Percentiles rank a stretch among this genome's conserved stretches.
These are phyloP conservation scores for Leptographium flavum DNA, from an alignment of 2,329 filamentous ascomycete species.

Conservation along the genomic window DNA sequence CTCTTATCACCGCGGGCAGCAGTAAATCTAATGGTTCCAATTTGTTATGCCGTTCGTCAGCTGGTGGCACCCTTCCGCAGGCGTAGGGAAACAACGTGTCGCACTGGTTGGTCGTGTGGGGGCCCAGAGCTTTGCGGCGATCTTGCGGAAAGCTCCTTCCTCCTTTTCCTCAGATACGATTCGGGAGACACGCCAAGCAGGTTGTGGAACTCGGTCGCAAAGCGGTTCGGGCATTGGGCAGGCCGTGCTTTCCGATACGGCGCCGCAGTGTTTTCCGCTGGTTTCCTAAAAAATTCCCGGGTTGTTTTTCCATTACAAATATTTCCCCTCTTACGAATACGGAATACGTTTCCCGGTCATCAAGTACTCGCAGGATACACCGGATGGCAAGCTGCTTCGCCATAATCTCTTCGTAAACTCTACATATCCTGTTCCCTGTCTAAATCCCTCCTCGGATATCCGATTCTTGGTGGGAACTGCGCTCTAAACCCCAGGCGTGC, in stretches of 20 bases:
- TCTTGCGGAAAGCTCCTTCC: too few relatives aligned
- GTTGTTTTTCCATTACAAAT: too few relatives aligned
- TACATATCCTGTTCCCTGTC: neutral
- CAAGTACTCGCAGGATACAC: too few relatives aligned
- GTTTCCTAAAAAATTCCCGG: neutral
- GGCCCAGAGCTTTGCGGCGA: too few relatives aligned
- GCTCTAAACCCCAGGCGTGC: neutral
- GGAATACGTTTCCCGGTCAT: neutral
- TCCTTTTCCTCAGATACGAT: too few relatives aligned
- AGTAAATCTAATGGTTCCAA: too few relatives aligned
- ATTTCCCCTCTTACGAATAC: too few relatives aligned
- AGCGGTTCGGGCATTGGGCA: neutral
- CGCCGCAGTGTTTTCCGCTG: neutral
- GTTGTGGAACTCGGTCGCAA: neutral
- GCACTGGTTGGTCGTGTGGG: too few relatives aligned
- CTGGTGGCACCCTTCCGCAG: neutral
- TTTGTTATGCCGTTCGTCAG: neutral
- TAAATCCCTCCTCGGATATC: neutral
- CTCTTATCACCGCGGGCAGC: too few relatives aligned
- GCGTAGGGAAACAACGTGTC: neutral
- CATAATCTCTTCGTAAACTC: too few relatives aligned
- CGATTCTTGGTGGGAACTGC: neutral
- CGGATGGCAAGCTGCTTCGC: neutral
- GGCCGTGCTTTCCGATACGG: neutral
- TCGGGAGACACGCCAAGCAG: too few relatives aligned